These are phyloP conservation scores for Pythium aphanidermatum DNA, from an alignment of 352 stramenopile genomes.

Conservation along the genomic window DNA sequence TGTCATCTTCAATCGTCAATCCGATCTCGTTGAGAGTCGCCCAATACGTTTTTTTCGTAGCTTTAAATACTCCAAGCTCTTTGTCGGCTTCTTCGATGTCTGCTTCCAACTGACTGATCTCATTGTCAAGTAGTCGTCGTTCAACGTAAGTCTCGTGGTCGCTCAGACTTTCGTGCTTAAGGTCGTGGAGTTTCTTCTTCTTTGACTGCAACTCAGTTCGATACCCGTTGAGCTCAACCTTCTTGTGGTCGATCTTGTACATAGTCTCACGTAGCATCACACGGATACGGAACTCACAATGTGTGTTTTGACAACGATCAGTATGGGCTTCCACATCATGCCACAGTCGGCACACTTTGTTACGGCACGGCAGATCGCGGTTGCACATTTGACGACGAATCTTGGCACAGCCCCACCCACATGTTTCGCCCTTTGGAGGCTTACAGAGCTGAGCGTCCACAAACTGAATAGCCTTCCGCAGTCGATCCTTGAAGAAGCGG, in stretches of 20 bases:
- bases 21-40: slow-evolving; percentile 60
- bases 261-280: slow-evolving; percentile 68
- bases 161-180: slow-evolving; percentile 32
- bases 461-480: slow-evolving; percentile 61
- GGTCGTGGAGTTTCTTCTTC: slow-evolving; percentile 21
- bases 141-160: slow-evolving; percentile 31
- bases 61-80: slow-evolving; percentile 31
- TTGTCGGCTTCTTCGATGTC: slow-evolving; percentile 47
- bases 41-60: slow-evolving; percentile 53
- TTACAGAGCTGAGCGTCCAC: slow-evolving; percentile 60
- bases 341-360: slow-evolving; percentile 68
- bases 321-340: slow-evolving; percentile 68
- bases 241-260: slow-evolving; percentile 68
- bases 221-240: slow-evolving; percentile 32
- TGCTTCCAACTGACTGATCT: slow-evolving; percentile 58
- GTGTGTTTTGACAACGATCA: slow-evolving; percentile 51
- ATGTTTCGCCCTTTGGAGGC: slow-evolving; percentile 38
- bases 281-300: slow-evolving; percentile 67
- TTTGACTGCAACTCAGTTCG: slow-evolving; percentile 33
- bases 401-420: slow-evolving; percentile 44
- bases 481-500: slow-evolving; percentile 62
- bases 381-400: slow-evolving; percentile 67
- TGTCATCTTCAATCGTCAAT: slow-evolving; percentile 45
- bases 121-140: slow-evolving; percentile 35
- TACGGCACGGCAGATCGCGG: slow-evolving; percentile 48